Evolutionary conservation across 495 filamentous ascomycete genomes (phyloP).

Genomic region (Trichoderma parareesei): DNA sequence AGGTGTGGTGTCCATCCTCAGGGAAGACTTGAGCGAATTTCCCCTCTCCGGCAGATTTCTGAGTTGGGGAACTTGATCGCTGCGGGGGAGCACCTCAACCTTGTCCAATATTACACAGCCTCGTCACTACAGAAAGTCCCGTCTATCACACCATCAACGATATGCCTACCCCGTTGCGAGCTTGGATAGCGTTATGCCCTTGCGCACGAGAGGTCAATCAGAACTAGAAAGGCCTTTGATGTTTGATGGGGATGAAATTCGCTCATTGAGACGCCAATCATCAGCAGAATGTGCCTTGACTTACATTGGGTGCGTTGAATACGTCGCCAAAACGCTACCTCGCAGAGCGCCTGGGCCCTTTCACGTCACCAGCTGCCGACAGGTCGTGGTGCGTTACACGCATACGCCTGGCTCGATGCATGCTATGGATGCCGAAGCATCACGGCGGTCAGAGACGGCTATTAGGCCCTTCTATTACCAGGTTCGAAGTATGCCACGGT

Average conservation of each 20-base stretch:
- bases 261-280: neutral
- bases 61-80: neutral
- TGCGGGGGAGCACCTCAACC: neutral
- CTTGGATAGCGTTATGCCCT: neutral
- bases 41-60: neutral
- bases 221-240: too few species aligned
- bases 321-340: neutral
- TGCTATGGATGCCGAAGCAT: neutral
- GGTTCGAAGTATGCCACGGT: neutral
- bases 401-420: neutral
- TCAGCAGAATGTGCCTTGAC: neutral
- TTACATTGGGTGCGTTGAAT: neutral
- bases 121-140: neutral
- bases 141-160: neutral
- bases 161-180: neutral
- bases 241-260: too few species aligned
- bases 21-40: neutral
- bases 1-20: neutral
- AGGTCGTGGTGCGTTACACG: neutral
- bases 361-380: neutral
- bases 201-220: neutral
- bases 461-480: neutral
- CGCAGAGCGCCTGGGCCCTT: neutral
- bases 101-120: constrained; percentile 8
- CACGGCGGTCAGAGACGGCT: neutral